Percentiles rank a stretch among this genome's conserved stretches.
Conservation (phyloP, 352 stramenopile species). For the Pythium oligandrum region DNA sequence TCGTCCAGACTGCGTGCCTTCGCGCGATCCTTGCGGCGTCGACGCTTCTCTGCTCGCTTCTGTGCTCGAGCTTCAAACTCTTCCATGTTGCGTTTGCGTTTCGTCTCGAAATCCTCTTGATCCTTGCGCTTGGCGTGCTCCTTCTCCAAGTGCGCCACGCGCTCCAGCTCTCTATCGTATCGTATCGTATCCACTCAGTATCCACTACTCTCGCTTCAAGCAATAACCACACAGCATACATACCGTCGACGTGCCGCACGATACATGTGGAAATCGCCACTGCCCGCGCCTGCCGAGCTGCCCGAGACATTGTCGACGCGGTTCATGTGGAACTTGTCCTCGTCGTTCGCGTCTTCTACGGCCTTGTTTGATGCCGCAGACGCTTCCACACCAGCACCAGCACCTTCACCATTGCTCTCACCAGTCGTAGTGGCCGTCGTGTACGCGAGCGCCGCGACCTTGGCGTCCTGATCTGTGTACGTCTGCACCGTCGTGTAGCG, state of each 20-base stretch:
- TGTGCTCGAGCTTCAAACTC: slow-evolving; percentile 65
- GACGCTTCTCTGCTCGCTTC: slow-evolving; percentile 76
- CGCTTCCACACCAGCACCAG: not conserved
- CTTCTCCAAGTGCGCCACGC: slow-evolving; percentile 88
- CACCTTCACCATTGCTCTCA: slow-evolving; percentile 3
- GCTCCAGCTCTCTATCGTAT: slow-evolving; percentile 87
- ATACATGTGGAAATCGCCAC: slow-evolving; percentile 97
- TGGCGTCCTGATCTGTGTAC: slow-evolving; percentile 78
- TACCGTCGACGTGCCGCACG: slow-evolving; percentile 86
- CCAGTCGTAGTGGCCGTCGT: slow-evolving; percentile 14
- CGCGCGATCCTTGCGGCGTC: slow-evolving; percentile 64
- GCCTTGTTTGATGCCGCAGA: not conserved
- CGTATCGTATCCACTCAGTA: too few species aligned
- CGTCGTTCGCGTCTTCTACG: not conserved
- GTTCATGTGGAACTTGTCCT: slow-evolving; percentile 50
- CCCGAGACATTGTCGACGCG: slow-evolving; percentile 95
- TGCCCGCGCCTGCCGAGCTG: slow-evolving; percentile 91
- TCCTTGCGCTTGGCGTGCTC: slow-evolving; percentile 59
- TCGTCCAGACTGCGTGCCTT: slow-evolving; percentile 29
- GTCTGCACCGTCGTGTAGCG: slow-evolving; percentile 82
- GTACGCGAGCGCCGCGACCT: slow-evolving; percentile 66
- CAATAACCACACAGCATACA: not conserved
- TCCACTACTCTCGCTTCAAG: too few species aligned
- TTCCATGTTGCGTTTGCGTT: slow-evolving; percentile 54
- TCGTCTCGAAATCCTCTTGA: slow-evolving; percentile 62